A percentile compares a stretch with the other conserved stretches of the same genome.
phyloP scores from a whole-genome alignment of 2,329 filamentous ascomycete species.

The Fusarium sp. region DNA sequence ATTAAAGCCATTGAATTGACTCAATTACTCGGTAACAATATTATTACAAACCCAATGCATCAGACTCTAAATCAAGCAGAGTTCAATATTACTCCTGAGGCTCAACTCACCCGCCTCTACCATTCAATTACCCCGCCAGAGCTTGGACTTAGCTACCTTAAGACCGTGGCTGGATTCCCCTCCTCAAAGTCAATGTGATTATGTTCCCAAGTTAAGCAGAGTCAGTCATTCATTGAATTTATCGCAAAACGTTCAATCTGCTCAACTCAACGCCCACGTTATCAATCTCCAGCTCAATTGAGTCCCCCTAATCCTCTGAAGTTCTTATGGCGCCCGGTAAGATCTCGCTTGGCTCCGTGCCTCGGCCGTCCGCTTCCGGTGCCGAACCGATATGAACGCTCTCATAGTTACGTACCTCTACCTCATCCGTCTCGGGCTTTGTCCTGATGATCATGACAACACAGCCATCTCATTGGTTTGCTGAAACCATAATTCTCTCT shows the following conservation, averaged over 20 bases:
- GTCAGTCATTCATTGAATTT: neutral
- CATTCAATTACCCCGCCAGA: slow-evolving; percentile 33
- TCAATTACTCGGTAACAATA: neutral
- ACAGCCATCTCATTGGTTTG: neutral
- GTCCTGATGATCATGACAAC: slow-evolving; percentile 8
- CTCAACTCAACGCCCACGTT: neutral
- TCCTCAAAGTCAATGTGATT: neutral
- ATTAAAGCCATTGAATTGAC: neutral
- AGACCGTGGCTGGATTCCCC: slow-evolving; percentile 1
- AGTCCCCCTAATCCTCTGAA: neutral
- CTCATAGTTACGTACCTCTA: slow-evolving; percentile 12
- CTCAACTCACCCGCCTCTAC: neutral
- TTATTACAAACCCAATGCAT: slow-evolving; percentile 2
- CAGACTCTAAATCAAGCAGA: neutral
- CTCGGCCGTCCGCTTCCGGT: slow-evolving; percentile 18
- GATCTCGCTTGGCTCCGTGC: slow-evolving; percentile 7
- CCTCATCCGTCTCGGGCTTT: neutral
- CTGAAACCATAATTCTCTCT: neutral
- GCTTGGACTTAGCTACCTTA: slow-evolving; percentile 32
- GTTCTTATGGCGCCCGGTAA: neutral
- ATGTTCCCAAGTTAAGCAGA: neutral
- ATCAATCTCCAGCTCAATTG: neutral
- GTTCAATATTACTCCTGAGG: neutral
- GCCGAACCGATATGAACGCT: slow-evolving; percentile 11
- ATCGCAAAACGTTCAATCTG: neutral